Base-by-base conservation (phyloP, 2,329 filamentous ascomycete species). In the Penicillium oxalicum region DNA sequence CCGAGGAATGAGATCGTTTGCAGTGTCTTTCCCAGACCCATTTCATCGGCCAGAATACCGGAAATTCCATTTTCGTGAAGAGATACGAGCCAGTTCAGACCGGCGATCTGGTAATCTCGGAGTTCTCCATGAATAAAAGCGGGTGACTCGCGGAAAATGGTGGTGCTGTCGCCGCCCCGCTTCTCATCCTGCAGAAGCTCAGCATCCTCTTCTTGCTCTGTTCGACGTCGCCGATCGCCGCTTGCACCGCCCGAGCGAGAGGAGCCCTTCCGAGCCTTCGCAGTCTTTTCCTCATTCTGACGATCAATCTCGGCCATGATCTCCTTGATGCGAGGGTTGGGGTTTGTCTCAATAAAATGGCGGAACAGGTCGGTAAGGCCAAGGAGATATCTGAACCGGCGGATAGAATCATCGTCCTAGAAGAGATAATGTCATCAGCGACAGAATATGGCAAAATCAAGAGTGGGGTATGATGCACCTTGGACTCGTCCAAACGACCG, bases 31-130 rank as follows among this genome's bases (percentile, higher is more conserved):
- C 93, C 93, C 18, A 98, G 78, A 70, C 93, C 93, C 93, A 98
- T 98, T 73, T 98, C 93, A 65, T 98, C 93, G 52, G 93, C 93
- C 43, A 98, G 76, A 55, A 98, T 98, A 59, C 93, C 93, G 18
- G 91, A 97, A 58, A 98, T 98, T 75, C 93, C 93, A 63, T 98
- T 98, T 70, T 98, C 93, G 63, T 98, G 93, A 5, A 98, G 79
- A 9, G 91, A 97, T 59, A 98, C 90, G 40, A 98, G 80, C 93
- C 93, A 98, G 70, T 98, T 98, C 58, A 98, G 77, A 57, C 93
- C 93, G 32, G 88, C 87, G 59, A 98, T 78, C 69, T 98, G 93
- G 71, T 98, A 98, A 69, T 98, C 93, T 65, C 93, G 84, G 89
- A 98, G 96, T 49, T 81, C 76, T 39, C 93, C 84, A 12, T 95